A percentile compares a stretch with the other conserved stretches of the same genome.
phyloP scores from a whole-genome alignment of 768 basidiomycete genomes.

The Mycena floridula region DNA sequence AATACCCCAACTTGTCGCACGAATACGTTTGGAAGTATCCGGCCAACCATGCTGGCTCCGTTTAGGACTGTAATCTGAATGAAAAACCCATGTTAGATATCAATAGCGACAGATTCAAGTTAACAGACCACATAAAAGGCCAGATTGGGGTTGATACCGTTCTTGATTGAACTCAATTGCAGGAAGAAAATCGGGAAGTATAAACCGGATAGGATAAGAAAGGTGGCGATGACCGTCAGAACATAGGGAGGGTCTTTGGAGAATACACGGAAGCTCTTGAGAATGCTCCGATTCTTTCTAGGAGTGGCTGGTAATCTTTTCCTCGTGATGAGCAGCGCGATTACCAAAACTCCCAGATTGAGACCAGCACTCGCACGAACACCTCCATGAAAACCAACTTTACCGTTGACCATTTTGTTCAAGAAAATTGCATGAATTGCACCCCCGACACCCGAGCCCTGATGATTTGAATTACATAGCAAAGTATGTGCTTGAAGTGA shows the following conservation, averaged over 20 bases:
- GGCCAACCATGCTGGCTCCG: constrained; percentile 39
- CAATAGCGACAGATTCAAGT: not conserved
- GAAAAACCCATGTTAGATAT: not conserved
- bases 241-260: constrained; percentile 39
- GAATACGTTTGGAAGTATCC: constrained; percentile 38
- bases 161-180: constrained; percentile 45
- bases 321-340: constrained; percentile 33
- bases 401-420: constrained; percentile 43
- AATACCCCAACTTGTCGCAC: constrained; percentile 33
- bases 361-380: constrained; percentile 44
- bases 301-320: constrained; percentile 34
- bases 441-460: constrained; percentile 54
- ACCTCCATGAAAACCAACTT: constrained; percentile 46
- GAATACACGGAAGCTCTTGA: constrained; percentile 26
- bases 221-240: constrained; percentile 33
- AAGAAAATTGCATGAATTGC: constrained; percentile 59
- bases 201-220: constrained; percentile 29
- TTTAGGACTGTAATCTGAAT: constrained; percentile 46
- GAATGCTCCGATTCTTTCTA: constrained; percentile 21
- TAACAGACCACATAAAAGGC: constrained; percentile 49
- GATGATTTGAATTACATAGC: constrained; percentile 13
- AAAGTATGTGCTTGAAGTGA: constrained; percentile 11
- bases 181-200: constrained; percentile 52
- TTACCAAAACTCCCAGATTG: constrained; percentile 27
- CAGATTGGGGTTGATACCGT: constrained; percentile 36